Base-by-base conservation (phyloP, 208 protist species). In the Crithidia mellificae region DNA sequence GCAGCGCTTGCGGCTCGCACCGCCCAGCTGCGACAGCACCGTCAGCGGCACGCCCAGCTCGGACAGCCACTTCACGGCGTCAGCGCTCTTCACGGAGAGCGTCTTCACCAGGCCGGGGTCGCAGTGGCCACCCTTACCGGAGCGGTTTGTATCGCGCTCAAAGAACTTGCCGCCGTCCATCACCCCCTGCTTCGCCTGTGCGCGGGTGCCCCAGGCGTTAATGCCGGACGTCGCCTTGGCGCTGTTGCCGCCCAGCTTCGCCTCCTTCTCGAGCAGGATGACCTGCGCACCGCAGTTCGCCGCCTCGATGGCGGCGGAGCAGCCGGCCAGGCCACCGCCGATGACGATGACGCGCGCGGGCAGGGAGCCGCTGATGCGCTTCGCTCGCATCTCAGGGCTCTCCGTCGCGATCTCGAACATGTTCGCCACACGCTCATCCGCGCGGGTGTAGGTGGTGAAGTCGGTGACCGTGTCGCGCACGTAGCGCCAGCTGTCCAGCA, bases 181-280 rank as follows among this genome's bases (percentile, higher is more conserved):
- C 62, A 95, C 54, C 47, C 80, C 79, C 38, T 75, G 49, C 74
- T 84, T 63, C 27, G 78, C 81, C 84, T 98, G 96, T 22, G 91
- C 84, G 43, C 78, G 77, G 8, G 97, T 97, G 29, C 79, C 78
- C 77, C 88, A 92, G 20, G 74, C 96, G 73, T 98, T 98, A 65
- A 98, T 98, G 72, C 97, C 97, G 24, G 94, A 98, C 9, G 92
- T 97, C 11, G 97, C 97, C 84, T 99, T 99, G 53, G 92, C 94
- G 39, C 92, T 98, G 81, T 99, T 99, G 59, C 97, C 97, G 29
- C 97, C 97, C 14, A 97, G 49, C 58, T 74, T 83, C 29, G 44
- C 5, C 63, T 93, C 86, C 81, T 98, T 98, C 54, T 98, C 97
- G 22, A 98, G 62, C 19, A 98, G 68, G 24, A 90, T 80, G 15